phyloP scores from a whole-genome alignment of 2,329 filamentous ascomycete genomes.

The Lachnellula willkommii region DNA sequence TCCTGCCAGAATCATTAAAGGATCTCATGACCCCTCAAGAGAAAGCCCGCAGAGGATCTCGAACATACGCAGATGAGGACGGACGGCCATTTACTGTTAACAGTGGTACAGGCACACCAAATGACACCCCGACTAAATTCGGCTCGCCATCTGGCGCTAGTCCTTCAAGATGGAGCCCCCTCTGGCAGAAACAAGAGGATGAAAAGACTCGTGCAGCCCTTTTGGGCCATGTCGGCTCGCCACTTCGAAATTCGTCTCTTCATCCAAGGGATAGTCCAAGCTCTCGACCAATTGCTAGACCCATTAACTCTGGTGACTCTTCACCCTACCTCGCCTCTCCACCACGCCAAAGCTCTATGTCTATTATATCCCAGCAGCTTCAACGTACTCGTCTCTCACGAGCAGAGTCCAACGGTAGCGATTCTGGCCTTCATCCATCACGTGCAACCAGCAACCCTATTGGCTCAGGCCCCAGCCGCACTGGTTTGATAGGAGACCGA shows the following conservation, averaged over 20 bases:
- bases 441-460: conserved; percentile 39
- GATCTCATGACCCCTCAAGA: conserved; percentile 63
- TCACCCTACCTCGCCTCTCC: conserved; percentile 31
- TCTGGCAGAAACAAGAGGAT: conserved; percentile 51
- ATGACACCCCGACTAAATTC: conserved; percentile 47
- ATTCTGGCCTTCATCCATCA: conserved; percentile 46
- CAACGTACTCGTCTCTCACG: conserved; percentile 49
- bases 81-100: conserved; percentile 32
- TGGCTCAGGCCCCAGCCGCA: conserved; percentile 34
- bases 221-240: conserved; percentile 62
- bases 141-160: conserved; percentile 55
- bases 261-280: conserved; percentile 45
- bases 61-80: conserved; percentile 47
- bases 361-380: conserved; percentile 57
- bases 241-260: conserved; percentile 57
- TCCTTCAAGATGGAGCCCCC: conserved; percentile 55
- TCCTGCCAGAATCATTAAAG: conserved; percentile 68
- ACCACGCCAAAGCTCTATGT: conserved; percentile 42
- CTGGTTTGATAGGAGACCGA: conserved; percentile 44
- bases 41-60: conserved; percentile 59
- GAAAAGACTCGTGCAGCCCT: conserved; percentile 46
- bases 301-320: conserved; percentile 26
- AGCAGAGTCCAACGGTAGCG: conserved; percentile 40
- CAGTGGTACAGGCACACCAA: conserved; percentile 38
- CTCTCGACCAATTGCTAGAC: conserved; percentile 38